A percentile compares a stretch with the other conserved stretches of the same genome.
phyloP scores from a whole-genome alignment of 371 early-diverging fungal genomes.

The Batkoa obscura region DNA sequence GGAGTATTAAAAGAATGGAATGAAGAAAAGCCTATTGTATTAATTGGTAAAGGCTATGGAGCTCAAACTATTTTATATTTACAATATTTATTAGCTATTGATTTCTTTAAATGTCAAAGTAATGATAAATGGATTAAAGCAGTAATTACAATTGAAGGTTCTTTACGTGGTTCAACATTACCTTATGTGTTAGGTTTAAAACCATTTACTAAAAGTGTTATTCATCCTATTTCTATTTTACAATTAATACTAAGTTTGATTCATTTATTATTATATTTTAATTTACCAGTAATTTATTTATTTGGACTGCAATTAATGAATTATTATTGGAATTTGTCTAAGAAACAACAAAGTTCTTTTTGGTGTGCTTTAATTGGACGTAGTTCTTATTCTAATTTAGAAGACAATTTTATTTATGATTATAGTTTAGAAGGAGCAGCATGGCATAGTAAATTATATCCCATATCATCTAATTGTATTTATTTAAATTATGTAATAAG shows the following conservation, averaged over 20 bases:
- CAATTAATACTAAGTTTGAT: conserved; percentile 8
- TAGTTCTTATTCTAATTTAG: conserved; percentile 4
- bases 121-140: conserved; percentile 9
- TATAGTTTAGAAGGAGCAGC: conserved; percentile 8
- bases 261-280: conserved; percentile 8
- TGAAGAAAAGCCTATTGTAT: conserved; percentile 10
- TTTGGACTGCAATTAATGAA: conserved; percentile 3
- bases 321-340: conserved; percentile 3
- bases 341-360: neutral
- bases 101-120: conserved; percentile 8
- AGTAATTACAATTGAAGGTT: conserved; percentile 7
- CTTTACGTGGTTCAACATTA: conserved; percentile 9
- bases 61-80: conserved; percentile 9
- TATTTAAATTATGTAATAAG: conserved; percentile 10
- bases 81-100: conserved; percentile 9
- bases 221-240: conserved; percentile 6
- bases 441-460: neutral
- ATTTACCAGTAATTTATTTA: neutral
- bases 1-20: conserved; percentile 8
- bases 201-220: conserved; percentile 7
- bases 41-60: conserved; percentile 11
- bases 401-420: conserved; percentile 11
- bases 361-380: conserved; percentile 9
- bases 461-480: conserved; percentile 2
- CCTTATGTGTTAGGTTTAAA: conserved; percentile 9